Evolutionary conservation across 495 filamentous ascomycete species (phyloP).

Genomic region (Penicillium lagena): DNA sequence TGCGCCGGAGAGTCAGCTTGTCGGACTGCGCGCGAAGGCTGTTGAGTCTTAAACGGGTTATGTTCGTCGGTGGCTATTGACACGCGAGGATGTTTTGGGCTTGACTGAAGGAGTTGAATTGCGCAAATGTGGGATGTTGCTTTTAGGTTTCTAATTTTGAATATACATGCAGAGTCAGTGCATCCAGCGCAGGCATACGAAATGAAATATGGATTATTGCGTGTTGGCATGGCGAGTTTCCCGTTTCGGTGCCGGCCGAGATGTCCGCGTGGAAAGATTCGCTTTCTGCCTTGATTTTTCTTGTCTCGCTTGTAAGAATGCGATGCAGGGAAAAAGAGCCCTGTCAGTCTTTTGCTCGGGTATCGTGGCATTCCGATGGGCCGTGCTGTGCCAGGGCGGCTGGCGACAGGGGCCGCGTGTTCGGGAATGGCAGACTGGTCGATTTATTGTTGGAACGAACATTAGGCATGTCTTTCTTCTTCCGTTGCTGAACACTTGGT

Average conservation of each 20-base stretch:
- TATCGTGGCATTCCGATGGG: slow-evolving; percentile 9
- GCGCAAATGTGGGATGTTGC: too few species aligned
- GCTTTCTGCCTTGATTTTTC: neutral
- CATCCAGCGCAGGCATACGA: too few species aligned
- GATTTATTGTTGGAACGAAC: neutral
- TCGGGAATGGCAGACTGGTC: slow-evolving; percentile 13
- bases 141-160: too few species aligned
- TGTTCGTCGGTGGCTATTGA: too few species aligned
- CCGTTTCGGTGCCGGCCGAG: neutral
- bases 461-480: neutral
- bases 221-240: neutral
- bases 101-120: too few species aligned
- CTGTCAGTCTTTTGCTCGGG: neutral
- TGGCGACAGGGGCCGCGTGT: slow-evolving; percentile 19
- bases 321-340: too few species aligned
- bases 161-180: too few species aligned
- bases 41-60: slow-evolving; percentile 54
- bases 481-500: too few species aligned
- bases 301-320: neutral
- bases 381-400: neutral
- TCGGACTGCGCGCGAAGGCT: slow-evolving; percentile 69
- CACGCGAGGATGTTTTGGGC: too few species aligned
- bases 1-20: slow-evolving; percentile 47
- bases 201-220: neutral
- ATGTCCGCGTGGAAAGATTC: neutral